Evolutionary conservation across 139 green algal species (phyloP).

Genomic region (Yamagishiella unicocca): DNA sequence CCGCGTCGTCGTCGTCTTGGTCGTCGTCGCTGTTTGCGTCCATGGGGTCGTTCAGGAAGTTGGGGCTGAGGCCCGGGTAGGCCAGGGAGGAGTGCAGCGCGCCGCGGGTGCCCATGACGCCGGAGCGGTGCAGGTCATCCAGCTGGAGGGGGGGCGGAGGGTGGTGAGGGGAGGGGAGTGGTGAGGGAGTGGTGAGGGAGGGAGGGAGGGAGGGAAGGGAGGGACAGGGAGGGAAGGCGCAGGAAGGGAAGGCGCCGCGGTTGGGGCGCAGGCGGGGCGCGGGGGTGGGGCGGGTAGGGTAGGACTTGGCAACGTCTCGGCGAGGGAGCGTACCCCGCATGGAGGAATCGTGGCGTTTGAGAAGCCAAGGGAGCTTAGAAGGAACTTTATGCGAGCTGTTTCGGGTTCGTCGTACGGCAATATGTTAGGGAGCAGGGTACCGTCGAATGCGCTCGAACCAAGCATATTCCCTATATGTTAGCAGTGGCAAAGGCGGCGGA

Average conservation of each 20-base stretch:
- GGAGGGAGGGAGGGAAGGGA: not conserved
- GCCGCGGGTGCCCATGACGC: not conserved
- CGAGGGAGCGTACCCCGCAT: no score
- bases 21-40: not conserved
- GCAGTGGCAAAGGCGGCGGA: no score
- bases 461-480: no score
- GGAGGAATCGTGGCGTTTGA: no score
- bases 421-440: no score
- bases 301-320: no score
- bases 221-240: not conserved
- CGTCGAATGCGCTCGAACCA: no score
- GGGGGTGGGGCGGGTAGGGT: no score
- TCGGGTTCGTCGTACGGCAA: not conserved
- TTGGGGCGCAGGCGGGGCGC: not conserved
- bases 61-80: slow-evolving; percentile 31
- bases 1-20: not conserved
- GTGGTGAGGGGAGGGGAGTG: no score
- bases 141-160: not conserved
- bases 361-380: not conserved
- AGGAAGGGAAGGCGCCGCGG: not conserved
- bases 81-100: not conserved
- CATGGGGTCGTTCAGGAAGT: slow-evolving; percentile 3
- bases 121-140: slow-evolving; percentile 18
- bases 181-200: not conserved
- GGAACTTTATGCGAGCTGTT: not conserved